Base-by-base conservation (phyloP, 352 stramenopile genomes). In the Phytopythium aichiense region DNA sequence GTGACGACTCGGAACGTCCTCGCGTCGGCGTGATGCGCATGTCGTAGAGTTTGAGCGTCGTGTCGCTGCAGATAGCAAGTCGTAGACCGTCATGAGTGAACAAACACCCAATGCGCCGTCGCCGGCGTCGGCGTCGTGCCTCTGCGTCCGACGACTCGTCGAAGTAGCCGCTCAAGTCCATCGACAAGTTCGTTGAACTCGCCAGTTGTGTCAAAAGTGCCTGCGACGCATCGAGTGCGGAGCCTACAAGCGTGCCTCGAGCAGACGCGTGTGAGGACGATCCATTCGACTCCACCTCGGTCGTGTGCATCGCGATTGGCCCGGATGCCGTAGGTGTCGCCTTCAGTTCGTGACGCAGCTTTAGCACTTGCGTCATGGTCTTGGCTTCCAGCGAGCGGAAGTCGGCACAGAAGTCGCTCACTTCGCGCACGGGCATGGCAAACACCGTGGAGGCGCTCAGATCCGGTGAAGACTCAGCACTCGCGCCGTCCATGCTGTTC, bases 341-440 rank as follows among this genome's bases (percentile, higher is more conserved):
- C 50, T 76, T 78, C 31, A 90, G 61, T 7, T 80, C 71, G 59
- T 93, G 84, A 35, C 84, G 80, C 43, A 93, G 87, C 62, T 88
- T 89, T 52, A 89, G 72, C 45, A 93, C 84, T 48, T 89, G 81
- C 0, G 70, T 66, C 49, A 91, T 72, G 16, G 77, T 88, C 52
- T 82, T 79, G 23, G 80, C 84, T 64, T 91, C 84, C 8, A 89
- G 57, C 7, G 67, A 61, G 23, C 84, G 82, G 35, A 88, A 84
- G 22, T 83, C 74, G 15, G 81, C 84, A 60, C 79, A 91, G 63
- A 91, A 93, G 35, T 92, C 83, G 30, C 76, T 85, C 25, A 89
- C 74, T 58, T 92, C 71, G 45, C 76, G 79, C 11, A 68, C 55
- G 18, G 63, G 40, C 37, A 62, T 53, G 13, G 45, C 46, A 25